These are phyloP conservation scores for Kwoniella sp. DNA, from an alignment of 768 basidiomycete genomes.

Conservation along the genomic window DNA sequence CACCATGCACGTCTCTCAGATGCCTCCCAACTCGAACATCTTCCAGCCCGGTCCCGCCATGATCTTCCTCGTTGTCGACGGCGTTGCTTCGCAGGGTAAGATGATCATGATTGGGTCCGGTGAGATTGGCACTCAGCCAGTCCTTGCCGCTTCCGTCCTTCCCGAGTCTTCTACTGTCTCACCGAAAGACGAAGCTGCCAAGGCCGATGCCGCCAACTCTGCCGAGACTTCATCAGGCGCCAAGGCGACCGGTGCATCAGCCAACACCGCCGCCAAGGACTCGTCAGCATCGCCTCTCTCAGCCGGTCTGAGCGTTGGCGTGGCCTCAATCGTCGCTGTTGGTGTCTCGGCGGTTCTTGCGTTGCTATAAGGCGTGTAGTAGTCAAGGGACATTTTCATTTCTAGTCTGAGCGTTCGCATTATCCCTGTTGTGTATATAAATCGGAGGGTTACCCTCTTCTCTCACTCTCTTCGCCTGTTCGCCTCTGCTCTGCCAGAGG, in stretches of 20 bases:
- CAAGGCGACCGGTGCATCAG: neutral
- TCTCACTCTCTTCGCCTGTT: neutral
- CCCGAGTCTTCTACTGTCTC: constrained; percentile 29
- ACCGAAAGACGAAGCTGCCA: neutral
- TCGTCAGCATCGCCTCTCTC: constrained; percentile 4
- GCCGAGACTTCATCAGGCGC: constrained; percentile 1
- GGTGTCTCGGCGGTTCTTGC: neutral
- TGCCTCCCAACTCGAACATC: constrained; percentile 69
- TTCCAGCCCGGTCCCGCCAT: constrained; percentile 62
- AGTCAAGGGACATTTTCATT: no score
- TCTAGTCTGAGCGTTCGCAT: no score
- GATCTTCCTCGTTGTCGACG: constrained; percentile 53
- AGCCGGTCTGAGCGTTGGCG: constrained; percentile 19
- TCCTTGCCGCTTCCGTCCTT: constrained; percentile 32
- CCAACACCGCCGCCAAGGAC: constrained; percentile 17
- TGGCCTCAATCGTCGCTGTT: neutral
- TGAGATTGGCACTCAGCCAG: constrained; percentile 37
- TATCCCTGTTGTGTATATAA: constrained; percentile 14
- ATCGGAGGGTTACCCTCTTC: neutral
- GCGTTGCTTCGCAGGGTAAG: constrained; percentile 47
- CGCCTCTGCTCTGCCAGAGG: neutral
- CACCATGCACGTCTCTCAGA: constrained; percentile 76
- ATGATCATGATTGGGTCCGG: constrained; percentile 48
- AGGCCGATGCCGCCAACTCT: constrained; percentile 5
- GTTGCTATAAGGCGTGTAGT: neutral